Evolutionary conservation across 2,329 filamentous ascomycete genomes (phyloP).

Genomic region (Trichoderma cornu-damae): DNA sequence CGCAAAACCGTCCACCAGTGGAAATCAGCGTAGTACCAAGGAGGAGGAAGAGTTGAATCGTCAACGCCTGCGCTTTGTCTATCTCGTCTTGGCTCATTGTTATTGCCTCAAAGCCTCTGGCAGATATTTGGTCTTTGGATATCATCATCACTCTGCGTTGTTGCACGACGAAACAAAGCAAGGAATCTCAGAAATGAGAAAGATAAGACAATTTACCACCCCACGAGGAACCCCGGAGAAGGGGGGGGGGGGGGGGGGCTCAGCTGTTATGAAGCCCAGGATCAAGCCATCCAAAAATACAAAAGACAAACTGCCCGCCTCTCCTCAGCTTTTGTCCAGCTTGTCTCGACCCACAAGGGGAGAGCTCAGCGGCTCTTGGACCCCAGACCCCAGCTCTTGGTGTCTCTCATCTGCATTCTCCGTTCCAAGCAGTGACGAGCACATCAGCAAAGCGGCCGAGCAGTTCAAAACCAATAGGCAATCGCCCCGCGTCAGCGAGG

Average conservation of each 20-base stretch:
- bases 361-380: conserved; percentile 6
- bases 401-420: conserved; percentile 7
- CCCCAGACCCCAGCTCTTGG: conserved; percentile 9
- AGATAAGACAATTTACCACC: not conserved
- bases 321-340: conserved; percentile 3
- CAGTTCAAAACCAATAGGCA: not conserved
- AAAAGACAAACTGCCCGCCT: conserved; percentile 2
- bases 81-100: not conserved
- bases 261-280: conserved; percentile 7
- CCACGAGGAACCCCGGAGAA: not conserved
- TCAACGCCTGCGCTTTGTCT: not conserved
- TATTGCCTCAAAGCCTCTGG: not conserved
- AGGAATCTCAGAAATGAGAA: not conserved
- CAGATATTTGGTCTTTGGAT: not conserved
- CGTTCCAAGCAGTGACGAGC: not conserved
- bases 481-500: conserved; percentile 9
- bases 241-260: not conserved
- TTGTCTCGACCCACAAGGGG: conserved; percentile 5
- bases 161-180: not conserved
- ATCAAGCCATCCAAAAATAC: conserved; percentile 11
- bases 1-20: not conserved
- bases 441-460: not conserved
- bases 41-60: not conserved
- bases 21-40: not conserved
- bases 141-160: not conserved